Evolutionary conservation across 257 asterid genomes (phyloP), one percentile per base, ranked within the genome.

Genomic region (Solanum commersonii): DNA sequence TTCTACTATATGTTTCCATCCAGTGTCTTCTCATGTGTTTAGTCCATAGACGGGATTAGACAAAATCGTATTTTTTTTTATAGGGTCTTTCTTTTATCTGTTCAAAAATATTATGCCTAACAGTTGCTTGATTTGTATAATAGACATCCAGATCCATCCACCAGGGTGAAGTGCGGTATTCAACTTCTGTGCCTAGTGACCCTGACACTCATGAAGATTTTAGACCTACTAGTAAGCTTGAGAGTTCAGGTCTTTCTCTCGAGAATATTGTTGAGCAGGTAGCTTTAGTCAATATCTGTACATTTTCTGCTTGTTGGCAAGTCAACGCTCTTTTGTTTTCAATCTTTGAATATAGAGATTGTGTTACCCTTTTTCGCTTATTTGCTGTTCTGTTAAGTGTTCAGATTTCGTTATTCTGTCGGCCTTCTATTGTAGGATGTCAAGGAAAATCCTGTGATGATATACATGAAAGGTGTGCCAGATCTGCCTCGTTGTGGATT

Each of bases 391-490:
- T 27, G 81, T 44, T 22, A 34, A 81, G 52, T 88, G 14, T 33
- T 49, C n/a, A 71, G 34, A 49, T 91, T 46, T 94, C 44, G 67
- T 83, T 70, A 78, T 87, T 82, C 72, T 84, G 59, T 83, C 65
- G 49, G 79, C 89, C 85, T 85, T 68, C 72, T 90, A 49, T 86
- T 93, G 37, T 93, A 97, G 98, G 98, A 97, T 91, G 91, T 97
- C 70, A 96, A 95, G 88, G 99, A 94, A 90, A 94, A 96, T 90
- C 98, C 98, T 65, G 98, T 97, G 86, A 95, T 97, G 98, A 91
- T 97, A 89, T 96, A 97, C 95, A 97, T 97, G 99, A 97, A 97
- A 92, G 98, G 99, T 79, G 93, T 96, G 87, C 98, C 98, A 8
- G 96, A 94, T 4, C 91, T 88, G 84, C 99, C 99, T 86, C 95